Evolutionary conservation across 75 land plant species (phyloP), one percentile per base, ranked within the genome.

Genomic region (Sequoia sempervirens): DNA sequence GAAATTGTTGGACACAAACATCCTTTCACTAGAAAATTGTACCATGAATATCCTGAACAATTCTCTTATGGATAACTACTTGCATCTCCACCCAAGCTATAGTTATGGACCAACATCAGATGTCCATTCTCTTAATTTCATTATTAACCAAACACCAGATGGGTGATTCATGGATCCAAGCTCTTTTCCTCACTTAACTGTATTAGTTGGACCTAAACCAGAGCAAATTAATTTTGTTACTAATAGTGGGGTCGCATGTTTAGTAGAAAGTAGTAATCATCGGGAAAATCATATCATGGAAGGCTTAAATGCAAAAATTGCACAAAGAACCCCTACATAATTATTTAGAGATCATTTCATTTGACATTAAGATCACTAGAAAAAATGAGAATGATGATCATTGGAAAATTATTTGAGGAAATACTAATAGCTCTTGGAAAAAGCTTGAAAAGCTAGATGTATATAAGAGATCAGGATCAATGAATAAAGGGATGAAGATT

Each of bases 31-130:
- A 40, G 47, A 76, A 76, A 69, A 32, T 11, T 36, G 73, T 10
- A 38, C 46, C 23, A 38, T 43, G 47, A 43, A 40, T 40, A 43
- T 76, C 46, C 73, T 69, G 6, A 69, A 69, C 15, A 69, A 69
- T 69, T 28, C 73, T 69, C 36, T 69, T 28, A 69, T 69, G 73
- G 73, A 69, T 69, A 37, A 69, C 32, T 32, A 2, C 32, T 69
- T 69, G 15, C 73, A 69, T 69, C 13, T 69, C 36, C 11, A 7
- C 14, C 73, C 73, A 3, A 69, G 36, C 73, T 69, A 37, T 32
- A 69, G 73, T 69, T 69, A 69, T 69, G 73, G 73, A 69, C 30
- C 73, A 69, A 69, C 73, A 28, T 11, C 73, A 69, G 73, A 69
- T 69, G 36, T 2, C 11, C 32, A 69, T 69, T 69, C 30, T 5